These are phyloP conservation scores for Talaromyces sp. DNA, from an alignment of 2,329 filamentous ascomycete genomes.

Conservation along the genomic window DNA sequence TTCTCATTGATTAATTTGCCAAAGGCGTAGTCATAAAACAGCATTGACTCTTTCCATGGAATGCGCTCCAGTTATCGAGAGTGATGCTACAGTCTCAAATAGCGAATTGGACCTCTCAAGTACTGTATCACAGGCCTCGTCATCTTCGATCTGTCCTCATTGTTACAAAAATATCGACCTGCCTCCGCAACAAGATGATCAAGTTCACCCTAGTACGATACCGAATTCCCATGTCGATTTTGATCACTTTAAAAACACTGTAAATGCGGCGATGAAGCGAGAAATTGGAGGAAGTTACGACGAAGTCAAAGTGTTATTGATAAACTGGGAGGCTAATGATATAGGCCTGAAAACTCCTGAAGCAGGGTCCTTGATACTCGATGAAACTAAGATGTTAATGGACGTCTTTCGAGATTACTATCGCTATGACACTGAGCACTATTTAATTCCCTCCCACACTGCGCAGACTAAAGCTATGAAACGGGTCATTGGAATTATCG, in stretches of 20 bases:
- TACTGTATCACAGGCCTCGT: background rate
- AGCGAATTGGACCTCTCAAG: background rate
- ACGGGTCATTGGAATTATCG: too few relatives aligned
- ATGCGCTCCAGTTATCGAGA: too few relatives aligned
- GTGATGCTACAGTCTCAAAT: background rate
- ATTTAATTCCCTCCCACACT: background rate
- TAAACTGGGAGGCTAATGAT: slow-evolving; percentile 4
- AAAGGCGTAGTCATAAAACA: too few relatives aligned
- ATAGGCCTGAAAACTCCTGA: background rate
- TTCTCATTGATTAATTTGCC: too few relatives aligned
- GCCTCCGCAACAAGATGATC: background rate
- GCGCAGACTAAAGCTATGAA: background rate
- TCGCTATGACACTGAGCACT: background rate
- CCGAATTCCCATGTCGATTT: slow-evolving; percentile 4
- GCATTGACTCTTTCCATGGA: too few relatives aligned
- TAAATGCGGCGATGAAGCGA: background rate
- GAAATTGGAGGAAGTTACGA: background rate
- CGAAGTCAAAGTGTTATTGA: background rate
- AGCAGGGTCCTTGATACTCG: background rate
- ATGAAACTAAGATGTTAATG: slow-evolving; percentile 2
- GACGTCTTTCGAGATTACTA: background rate
- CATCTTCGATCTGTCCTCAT: background rate
- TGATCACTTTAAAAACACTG: background rate
- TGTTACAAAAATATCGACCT: background rate
- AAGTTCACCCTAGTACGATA: background rate